phyloP scores from a whole-genome alignment of 441 rosid genomes.

The Viola pubescens region DNA sequence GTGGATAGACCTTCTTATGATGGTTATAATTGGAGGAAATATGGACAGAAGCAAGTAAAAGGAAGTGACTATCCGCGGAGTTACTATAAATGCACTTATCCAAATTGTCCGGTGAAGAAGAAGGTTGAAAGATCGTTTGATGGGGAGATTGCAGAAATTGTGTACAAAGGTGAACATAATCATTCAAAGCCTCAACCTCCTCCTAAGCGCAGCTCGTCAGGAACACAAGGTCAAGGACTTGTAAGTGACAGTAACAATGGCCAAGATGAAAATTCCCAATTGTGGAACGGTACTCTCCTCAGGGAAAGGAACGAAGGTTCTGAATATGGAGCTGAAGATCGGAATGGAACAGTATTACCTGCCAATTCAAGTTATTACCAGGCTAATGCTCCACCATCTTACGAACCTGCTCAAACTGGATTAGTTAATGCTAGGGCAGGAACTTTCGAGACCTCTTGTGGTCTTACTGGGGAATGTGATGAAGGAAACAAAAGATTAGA shows the following conservation, averaged over 20 bases:
- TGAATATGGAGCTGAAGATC: constrained; percentile 40
- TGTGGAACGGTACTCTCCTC: constrained; percentile 25
- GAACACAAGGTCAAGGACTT: constrained; percentile 31
- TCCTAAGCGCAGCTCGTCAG: constrained; percentile 34
- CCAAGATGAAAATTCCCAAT: constrained; percentile 24
- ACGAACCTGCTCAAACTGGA: constrained; percentile 28
- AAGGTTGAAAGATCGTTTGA: constrained; percentile 83
- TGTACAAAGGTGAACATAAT: constrained; percentile 86
- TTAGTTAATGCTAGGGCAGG: constrained; percentile 25
- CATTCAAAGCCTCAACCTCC: constrained; percentile 70
- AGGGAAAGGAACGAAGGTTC: constrained; percentile 38
- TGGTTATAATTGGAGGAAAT: constrained; percentile 96
- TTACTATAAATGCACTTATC: constrained; percentile 88
- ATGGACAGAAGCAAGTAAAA: constrained; percentile 96
- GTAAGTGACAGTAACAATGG: constrained; percentile 28
- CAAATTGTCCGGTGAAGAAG: constrained; percentile 80
- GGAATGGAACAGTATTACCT: constrained; percentile 35
- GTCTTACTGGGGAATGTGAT: constrained; percentile 54
- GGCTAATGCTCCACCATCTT: constrained; percentile 19
- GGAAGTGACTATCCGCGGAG: constrained; percentile 93
- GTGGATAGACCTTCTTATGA: constrained; percentile 65
- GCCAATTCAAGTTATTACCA: constrained; percentile 24
- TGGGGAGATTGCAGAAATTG: constrained; percentile 85
- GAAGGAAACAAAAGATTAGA: constrained; percentile 47
- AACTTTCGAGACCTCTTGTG: constrained; percentile 53